Conservation (phyloP, 306 rosid species). For the Sphenostylis stenocarpa region DNA sequence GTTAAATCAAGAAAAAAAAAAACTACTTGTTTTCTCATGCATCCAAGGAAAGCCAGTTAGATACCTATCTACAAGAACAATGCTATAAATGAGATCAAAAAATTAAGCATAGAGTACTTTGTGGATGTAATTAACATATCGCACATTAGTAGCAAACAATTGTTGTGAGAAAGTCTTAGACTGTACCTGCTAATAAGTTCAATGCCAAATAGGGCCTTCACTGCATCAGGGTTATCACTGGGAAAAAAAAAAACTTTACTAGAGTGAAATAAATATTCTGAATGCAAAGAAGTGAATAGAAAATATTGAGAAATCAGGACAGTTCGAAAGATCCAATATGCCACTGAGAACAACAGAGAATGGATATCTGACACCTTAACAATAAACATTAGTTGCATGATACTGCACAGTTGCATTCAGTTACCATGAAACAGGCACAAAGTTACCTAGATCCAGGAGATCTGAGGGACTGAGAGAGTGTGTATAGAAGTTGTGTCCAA, state of each 20-base stretch:
- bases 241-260: conserved; percentile 29
- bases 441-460: conserved; percentile 74
- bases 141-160: background rate
- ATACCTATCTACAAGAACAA: conserved; percentile 5
- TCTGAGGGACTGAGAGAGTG: conserved; percentile 92
- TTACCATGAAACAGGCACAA: conserved; percentile 11
- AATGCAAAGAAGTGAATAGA: conserved; percentile 3
- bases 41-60: background rate
- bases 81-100: background rate
- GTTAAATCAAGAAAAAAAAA: background rate
- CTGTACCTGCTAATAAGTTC: conserved; percentile 86
- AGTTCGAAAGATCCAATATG: conserved; percentile 1
- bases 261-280: conserved; percentile 14
- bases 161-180: background rate
- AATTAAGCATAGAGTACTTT: background rate
- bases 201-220: conserved; percentile 81
- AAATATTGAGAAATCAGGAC: conserved; percentile 17
- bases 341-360: conserved; percentile 7
- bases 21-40: background rate
- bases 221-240: conserved; percentile 79
- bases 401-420: conserved; percentile 10
- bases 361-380: conserved; percentile 1
- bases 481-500: conserved; percentile 96
- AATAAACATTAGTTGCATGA: conserved; percentile 13
- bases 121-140: background rate